Percentiles rank a stretch among this genome's conserved stretches.
Evolutionary conservation across 129 eudicot species (phyloP).

Genomic region (Flaveria sonorensis): DNA sequence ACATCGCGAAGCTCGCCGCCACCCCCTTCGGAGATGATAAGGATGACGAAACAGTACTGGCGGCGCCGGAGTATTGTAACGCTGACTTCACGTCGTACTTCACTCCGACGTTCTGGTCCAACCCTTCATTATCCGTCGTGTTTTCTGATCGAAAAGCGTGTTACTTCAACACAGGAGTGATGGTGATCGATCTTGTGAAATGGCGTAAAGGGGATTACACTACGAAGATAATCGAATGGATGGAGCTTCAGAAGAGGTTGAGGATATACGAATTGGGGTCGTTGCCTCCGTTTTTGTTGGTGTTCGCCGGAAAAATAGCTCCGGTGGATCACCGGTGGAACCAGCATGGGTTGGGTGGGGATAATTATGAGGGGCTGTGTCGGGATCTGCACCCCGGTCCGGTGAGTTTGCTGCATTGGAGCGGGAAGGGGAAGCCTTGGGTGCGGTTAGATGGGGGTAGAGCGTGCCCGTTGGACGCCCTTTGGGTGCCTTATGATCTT

Average conservation of each 20-base stretch:
- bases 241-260: conserved; percentile 92
- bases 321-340: conserved; percentile 91
- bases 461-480: conserved; percentile 78
- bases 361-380: conserved; percentile 77
- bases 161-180: conserved; percentile 87
- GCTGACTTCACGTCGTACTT: conserved; percentile 81
- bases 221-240: conserved; percentile 73
- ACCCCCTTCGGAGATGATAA: conserved; percentile 52
- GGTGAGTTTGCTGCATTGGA: conserved; percentile 92
- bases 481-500: conserved; percentile 95
- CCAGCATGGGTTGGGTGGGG: conserved; percentile 96
- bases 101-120: conserved; percentile 92
- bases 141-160: conserved; percentile 68
- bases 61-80: conserved; percentile 89
- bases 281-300: conserved; percentile 76
- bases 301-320: conserved; percentile 83
- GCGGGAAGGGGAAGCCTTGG: conserved; percentile 98
- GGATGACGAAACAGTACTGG: conserved; percentile 43
- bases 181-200: conserved; percentile 74
- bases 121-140: conserved; percentile 68
- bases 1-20: conserved; percentile 64
- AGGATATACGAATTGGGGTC: conserved; percentile 89
- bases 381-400: conserved; percentile 91
- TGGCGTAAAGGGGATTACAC: conserved; percentile 77
- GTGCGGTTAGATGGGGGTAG: conserved; percentile 66